Conservation (phyloP, 352 stramenopile species). For the Phytophthora boehmeriae region DNA sequence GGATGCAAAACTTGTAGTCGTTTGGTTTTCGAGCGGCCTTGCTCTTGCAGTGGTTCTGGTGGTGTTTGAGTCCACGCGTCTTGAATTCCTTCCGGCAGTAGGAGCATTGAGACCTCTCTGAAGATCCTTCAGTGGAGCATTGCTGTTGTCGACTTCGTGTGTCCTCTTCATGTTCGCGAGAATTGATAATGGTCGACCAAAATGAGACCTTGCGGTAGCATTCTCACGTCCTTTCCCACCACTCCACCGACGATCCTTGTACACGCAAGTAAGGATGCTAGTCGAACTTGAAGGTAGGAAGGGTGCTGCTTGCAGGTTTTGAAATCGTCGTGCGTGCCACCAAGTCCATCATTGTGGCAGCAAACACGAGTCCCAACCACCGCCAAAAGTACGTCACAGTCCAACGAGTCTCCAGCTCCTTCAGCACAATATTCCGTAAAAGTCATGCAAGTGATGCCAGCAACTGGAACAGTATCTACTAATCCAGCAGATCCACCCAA, state of each 20-base stretch:
- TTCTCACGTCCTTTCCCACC: too few relatives aligned
- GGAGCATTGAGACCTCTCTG: too few relatives aligned
- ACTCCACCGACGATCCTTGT: constrained; percentile 48
- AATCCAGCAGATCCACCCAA: not conserved
- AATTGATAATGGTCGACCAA: too few relatives aligned
- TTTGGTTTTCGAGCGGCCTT: constrained; percentile 5
- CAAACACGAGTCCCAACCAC: constrained; percentile 3
- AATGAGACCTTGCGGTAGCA: too few relatives aligned
- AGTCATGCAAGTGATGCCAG: constrained; percentile 3
- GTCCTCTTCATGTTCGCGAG: too few relatives aligned
- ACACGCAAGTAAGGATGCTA: constrained; percentile 46
- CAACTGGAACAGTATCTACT: not conserved
- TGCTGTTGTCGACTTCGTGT: too few relatives aligned
- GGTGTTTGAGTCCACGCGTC: constrained; percentile 1
- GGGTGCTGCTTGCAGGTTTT: constrained; percentile 21
- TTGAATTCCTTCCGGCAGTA: constrained; percentile 5
- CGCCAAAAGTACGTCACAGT: not conserved
- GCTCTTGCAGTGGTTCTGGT: constrained; percentile 13
- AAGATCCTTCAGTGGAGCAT: too few relatives aligned
- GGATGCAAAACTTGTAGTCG: constrained; percentile 12
- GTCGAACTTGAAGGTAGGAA: constrained; percentile 19
- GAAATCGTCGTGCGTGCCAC: constrained; percentile 31
- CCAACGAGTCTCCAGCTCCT: not conserved
- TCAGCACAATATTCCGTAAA: not conserved
- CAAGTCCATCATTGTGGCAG: constrained; percentile 25